These are phyloP conservation scores for Solanum chacoense DNA, from an alignment of 305 asterid genomes.

Conservation along the genomic window DNA sequence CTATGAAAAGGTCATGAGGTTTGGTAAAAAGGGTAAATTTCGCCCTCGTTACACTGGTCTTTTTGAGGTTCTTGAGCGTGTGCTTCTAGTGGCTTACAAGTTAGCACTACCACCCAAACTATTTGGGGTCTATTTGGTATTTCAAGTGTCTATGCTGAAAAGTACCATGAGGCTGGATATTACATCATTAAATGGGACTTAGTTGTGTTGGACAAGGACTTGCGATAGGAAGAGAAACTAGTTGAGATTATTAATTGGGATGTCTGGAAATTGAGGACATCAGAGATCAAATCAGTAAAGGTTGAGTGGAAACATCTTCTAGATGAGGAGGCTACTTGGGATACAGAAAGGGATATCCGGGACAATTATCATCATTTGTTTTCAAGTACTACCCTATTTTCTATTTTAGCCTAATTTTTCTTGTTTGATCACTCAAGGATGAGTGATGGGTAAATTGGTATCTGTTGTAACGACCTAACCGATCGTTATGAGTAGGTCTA, in stretches of 20 bases:
- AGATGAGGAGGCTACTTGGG: neutral
- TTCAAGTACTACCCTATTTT: neutral
- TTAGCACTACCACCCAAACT: neutral
- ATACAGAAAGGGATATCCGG: neutral
- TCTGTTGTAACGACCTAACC: no score
- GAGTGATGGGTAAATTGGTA: neutral
- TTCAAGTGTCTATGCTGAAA: neutral
- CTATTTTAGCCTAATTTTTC: neutral
- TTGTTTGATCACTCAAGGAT: neutral
- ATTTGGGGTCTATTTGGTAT: neutral
- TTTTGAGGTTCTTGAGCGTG: neutral
- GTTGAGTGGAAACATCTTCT: neutral
- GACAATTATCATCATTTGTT: neutral
- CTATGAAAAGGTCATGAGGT: neutral
- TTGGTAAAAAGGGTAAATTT: neutral
- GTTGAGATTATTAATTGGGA: neutral
- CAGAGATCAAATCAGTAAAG: neutral
- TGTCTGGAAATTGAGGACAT: neutral
- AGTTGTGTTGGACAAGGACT: neutral
- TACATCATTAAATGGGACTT: neutral
- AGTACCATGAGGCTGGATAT: neutral
- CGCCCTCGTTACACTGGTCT: neutral
- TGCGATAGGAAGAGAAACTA: neutral
- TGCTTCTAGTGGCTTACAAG: neutral
- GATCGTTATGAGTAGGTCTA: neutral